Percentiles rank a stretch among this genome's conserved stretches.
Conservation (phyloP, 2,329 filamentous ascomycete species). For the Stachybotrys elegans region DNA sequence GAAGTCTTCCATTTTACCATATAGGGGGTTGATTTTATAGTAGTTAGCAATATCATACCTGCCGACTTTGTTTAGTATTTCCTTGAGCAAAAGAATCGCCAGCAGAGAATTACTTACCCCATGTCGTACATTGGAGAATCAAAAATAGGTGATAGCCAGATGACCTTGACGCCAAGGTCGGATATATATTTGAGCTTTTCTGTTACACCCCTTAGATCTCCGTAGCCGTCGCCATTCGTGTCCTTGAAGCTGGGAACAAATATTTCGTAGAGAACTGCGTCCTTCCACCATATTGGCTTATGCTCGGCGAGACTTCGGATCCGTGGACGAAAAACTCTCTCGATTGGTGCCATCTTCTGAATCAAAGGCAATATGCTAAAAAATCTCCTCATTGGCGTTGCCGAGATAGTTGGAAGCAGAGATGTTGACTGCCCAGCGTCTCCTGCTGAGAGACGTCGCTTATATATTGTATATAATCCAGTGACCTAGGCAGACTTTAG, state of each 20-base stretch:
- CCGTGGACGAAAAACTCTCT: background rate
- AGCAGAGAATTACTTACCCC: background rate
- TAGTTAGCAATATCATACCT: slow-evolving; percentile 66
- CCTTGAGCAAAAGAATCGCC: background rate
- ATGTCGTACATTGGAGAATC: background rate
- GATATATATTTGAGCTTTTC: background rate
- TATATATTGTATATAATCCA: no score
- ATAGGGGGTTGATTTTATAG: slow-evolving; percentile 57
- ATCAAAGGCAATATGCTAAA: background rate
- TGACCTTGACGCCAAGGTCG: background rate
- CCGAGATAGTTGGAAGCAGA: background rate
- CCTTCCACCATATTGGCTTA: background rate
- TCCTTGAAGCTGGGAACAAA: background rate
- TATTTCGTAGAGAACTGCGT: background rate
- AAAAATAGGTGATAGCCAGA: background rate
- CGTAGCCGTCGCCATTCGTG: background rate
- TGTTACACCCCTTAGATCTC: background rate
- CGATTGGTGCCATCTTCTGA: background rate
- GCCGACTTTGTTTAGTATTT: background rate
- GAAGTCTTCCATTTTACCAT: slow-evolving; percentile 63
- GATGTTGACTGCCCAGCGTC: background rate
- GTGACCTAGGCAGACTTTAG: no score
- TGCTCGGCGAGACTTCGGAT: background rate
- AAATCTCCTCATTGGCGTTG: background rate
- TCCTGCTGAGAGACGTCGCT: no score